A percentile compares a stretch with the other conserved stretches of the same genome.
phyloP scores from a whole-genome alignment of 2,329 filamentous ascomycete species.

The Fusarium buxicola region DNA sequence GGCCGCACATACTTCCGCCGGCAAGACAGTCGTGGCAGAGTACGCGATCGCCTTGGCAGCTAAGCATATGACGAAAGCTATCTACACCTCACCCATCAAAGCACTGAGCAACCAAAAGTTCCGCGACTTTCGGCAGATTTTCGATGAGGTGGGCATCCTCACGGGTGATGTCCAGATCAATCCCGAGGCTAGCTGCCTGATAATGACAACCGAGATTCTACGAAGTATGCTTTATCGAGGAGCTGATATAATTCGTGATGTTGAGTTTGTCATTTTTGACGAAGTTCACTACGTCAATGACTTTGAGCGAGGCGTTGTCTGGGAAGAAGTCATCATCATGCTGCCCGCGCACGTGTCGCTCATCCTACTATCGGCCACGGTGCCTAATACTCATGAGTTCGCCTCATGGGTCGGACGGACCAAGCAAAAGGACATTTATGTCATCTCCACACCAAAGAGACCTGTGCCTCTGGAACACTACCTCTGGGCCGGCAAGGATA shows the following conservation, averaged over 20 bases:
- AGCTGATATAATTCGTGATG: constrained; percentile 94
- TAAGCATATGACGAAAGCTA: constrained; percentile 99
- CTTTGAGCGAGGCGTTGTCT: constrained; percentile 93
- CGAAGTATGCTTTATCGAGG: constrained; percentile 98
- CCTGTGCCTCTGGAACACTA: constrained; percentile 97
- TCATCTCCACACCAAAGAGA: constrained; percentile 96
- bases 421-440: constrained; percentile 98
- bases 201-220: constrained; percentile 99
- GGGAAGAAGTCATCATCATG: constrained; percentile 99
- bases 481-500: constrained; percentile 92
- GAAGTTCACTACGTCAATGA: constrained; percentile 99
- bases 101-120: constrained; percentile 99
- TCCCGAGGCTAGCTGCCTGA: constrained; percentile 95
- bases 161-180: constrained; percentile 99
- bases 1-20: constrained; percentile 95
- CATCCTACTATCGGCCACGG: constrained; percentile 93
- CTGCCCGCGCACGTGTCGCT: constrained; percentile 95
- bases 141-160: constrained; percentile 96
- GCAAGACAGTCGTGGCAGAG: constrained; percentile 97
- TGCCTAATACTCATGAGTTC: constrained; percentile 97
- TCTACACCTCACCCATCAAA: constrained; percentile 99
- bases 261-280: constrained; percentile 99
- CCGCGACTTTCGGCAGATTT: constrained; percentile 88
- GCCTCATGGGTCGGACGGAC: constrained; percentile 98
- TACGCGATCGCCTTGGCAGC: constrained; percentile 96